Evolutionary conservation across 2,329 filamentous ascomycete species (phyloP), one percentile per base, ranked within the genome.

Genomic region (Pseudogymnoascus sp.): DNA sequence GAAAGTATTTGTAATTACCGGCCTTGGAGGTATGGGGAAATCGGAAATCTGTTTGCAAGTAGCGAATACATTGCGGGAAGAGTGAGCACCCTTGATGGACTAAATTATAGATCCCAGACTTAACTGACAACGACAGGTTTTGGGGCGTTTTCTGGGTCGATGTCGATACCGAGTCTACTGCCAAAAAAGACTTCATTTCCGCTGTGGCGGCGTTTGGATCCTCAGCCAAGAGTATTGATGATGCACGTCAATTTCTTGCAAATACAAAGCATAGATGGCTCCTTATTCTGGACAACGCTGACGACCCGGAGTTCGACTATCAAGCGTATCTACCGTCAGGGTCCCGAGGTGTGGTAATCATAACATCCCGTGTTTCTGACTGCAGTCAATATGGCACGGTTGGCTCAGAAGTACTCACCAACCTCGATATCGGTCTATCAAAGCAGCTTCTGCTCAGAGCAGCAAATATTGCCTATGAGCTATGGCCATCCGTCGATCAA

Each of bases 231-330:
- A 37, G n/a, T 27, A 37, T 62, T 7, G 63, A 64, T 2, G 25
- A 55, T 2, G 64, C 61, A 5, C 67, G 64, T 58, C 31, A 65
- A 9, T 71, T 66, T 66, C 61, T 75, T 7, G 35, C 65, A 3
- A 52, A 18, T 4, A 59, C 21, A 8, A 29, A 68, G n/a, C 63
- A 64, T 9, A 63, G 68, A 5, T 75, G 72, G 73, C 68, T 75
- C 8, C 65, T 75, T n/a, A 69, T 79, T 4, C 71, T 78, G 25
- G 75, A 79, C 65, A 78, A 78, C 63, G 75, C 73, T 0, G 75
- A 79, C 59, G 69, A 75, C 64, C 69, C 72, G 6, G 60, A 66
- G 5, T n/a, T 29, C 10, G 70, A 59, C 64, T 70, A 65, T 63
- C 63, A 65, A 61, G 45, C 65, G 59, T 55, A 73, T 63, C 39